Conservation (phyloP, 139 green algal genomes). For the Tetraselmis striata region DNA sequence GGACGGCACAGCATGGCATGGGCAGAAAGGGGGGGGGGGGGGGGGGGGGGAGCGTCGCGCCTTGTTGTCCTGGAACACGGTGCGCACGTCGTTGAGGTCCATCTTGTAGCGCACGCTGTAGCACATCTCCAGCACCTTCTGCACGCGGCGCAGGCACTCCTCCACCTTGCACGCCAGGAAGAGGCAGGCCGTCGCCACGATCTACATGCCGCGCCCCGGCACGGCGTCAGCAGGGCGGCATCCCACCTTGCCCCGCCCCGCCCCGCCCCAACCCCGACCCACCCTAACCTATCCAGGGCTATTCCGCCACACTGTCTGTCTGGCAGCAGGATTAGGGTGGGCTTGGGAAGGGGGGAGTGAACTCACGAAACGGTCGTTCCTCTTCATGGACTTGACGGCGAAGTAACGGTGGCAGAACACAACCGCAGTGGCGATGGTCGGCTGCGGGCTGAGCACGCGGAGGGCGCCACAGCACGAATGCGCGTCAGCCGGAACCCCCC, state of each 20-base stretch:
- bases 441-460: slow-evolving; percentile 31
- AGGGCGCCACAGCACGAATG: too few species aligned
- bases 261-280: too few species aligned
- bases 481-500: too few species aligned
- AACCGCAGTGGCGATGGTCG: slow-evolving; percentile 35
- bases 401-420: slow-evolving; percentile 67
- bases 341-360: neutral
- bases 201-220: slow-evolving; percentile 39
- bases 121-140: slow-evolving; percentile 61
- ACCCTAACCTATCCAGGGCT: too few species aligned
- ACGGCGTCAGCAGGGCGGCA: too few species aligned
- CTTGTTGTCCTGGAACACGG: neutral
- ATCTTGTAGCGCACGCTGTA: slow-evolving; percentile 18
- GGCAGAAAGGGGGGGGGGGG: too few species aligned
- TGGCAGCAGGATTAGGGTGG: neutral
- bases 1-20: too few species aligned
- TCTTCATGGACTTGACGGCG: slow-evolving; percentile 45
- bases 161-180: slow-evolving; percentile 84
- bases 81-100: neutral
- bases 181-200: slow-evolving; percentile 72
- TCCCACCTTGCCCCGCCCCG: too few species aligned
- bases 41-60: too few species aligned
- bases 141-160: slow-evolving; percentile 64
- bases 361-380: slow-evolving; percentile 57
- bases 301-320: too few species aligned